Evolutionary conservation across 106 monocot species (phyloP).

Genomic region (Narthecium ossifragum): DNA sequence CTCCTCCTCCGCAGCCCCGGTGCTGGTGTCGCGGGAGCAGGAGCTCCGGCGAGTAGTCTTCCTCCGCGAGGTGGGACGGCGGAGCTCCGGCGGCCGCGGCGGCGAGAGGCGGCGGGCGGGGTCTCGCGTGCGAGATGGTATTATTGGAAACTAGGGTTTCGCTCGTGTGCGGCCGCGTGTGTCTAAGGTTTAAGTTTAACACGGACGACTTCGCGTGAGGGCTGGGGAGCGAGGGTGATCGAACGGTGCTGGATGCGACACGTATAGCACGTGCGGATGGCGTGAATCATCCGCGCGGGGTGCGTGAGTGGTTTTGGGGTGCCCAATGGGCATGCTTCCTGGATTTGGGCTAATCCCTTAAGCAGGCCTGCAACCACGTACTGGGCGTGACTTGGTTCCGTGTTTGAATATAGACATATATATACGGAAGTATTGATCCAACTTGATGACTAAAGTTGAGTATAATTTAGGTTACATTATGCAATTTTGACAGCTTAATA

Average conservation of each 20-base stretch:
- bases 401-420: no score
- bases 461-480: no score
- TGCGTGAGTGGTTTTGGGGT: not conserved
- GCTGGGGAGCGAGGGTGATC: slow-evolving; percentile 12
- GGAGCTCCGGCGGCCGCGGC: slow-evolving; percentile 10
- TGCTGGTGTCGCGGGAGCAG: not conserved
- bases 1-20: not conserved
- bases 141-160: slow-evolving; percentile 59
- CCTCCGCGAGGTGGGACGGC: slow-evolving; percentile 16
- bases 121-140: not conserved
- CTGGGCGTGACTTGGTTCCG: no score
- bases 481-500: no score
- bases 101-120: slow-evolving; percentile 10
- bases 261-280: slow-evolving; percentile 14
- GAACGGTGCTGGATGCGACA: slow-evolving; percentile 1
- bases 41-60: not conserved
- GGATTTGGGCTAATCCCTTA: no score
- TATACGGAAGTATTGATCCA: no score
- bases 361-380: no score
- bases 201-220: slow-evolving; percentile 27
- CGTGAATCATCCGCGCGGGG: not conserved
- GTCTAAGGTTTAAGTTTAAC: slow-evolving; percentile 31
- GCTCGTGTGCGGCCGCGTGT: slow-evolving; percentile 51
- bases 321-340: no score
- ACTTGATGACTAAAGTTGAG: no score